Percentiles rank a stretch among this genome's conserved stretches.
Conservation (phyloP, 768 basidiomycete species). For the Boletus rubescentipes region DNA sequence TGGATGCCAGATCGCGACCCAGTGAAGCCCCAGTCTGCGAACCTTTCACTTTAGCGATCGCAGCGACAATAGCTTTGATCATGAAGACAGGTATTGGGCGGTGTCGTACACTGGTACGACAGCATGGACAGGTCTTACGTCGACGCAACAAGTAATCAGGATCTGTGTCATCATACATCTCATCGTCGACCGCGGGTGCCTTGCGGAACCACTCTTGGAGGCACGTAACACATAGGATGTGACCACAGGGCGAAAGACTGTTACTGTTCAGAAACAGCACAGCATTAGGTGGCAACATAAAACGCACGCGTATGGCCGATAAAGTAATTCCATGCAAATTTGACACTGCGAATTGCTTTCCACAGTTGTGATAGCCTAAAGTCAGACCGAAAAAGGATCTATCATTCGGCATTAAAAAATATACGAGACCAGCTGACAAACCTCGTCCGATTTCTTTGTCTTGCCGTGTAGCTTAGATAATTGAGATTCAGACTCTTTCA, state of each 20-base stretch:
- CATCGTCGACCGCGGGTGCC: slow-evolving; percentile 51
- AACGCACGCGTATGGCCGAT: slow-evolving; percentile 66
- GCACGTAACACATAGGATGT: slow-evolving; percentile 70
- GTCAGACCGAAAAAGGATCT: neutral
- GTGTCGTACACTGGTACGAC: slow-evolving; percentile 53
- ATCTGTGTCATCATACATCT: slow-evolving; percentile 42
- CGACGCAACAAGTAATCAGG: slow-evolving; percentile 52
- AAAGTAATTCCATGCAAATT: slow-evolving; percentile 71
- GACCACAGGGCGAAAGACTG: slow-evolving; percentile 75
- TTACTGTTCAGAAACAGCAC: slow-evolving; percentile 5
- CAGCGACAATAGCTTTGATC: slow-evolving; percentile 56
- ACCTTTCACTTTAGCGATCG: slow-evolving; percentile 47
- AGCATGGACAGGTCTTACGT: slow-evolving; percentile 71
- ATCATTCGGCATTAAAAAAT: neutral
- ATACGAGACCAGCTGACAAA: slow-evolving; percentile 24
- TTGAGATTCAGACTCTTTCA: slow-evolving; percentile 47
- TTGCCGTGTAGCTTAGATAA: slow-evolving; percentile 46
- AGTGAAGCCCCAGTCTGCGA: slow-evolving; percentile 15
- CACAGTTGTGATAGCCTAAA: slow-evolving; percentile 52
- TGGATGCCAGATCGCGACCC: slow-evolving; percentile 31
- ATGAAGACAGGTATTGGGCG: slow-evolving; percentile 70
- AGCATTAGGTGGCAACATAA: neutral
- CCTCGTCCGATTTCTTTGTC: slow-evolving; percentile 56
- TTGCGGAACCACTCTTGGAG: slow-evolving; percentile 78
- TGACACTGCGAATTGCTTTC: slow-evolving; percentile 68